Base-by-base conservation (phyloP, 202 grass and related monocot species). In the Panicum hallii region DNA sequence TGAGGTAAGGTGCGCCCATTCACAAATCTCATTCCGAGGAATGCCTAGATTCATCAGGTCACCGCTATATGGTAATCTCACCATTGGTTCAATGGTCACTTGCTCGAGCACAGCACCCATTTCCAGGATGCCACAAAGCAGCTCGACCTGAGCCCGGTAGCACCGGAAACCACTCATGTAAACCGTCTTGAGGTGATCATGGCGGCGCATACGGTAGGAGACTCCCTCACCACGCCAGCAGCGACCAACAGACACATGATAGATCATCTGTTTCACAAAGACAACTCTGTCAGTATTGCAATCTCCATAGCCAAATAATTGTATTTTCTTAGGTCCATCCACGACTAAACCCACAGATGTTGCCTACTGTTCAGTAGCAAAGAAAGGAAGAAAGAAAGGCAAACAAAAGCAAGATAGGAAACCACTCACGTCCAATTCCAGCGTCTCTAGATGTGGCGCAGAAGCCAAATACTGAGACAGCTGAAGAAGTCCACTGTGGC, bases 361-460 rank as follows among this genome's bases (percentile, higher is more conserved):
- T 38, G 64, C 1, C 34, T 67, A n/a, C 16, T n/a, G 38, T 43
- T 68, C 22, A 2, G 22, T 11, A 28, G 3, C 11, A 30, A 62
- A 62, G 11, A 62, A 12, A 30, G 23, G 0, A 61, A 26, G 11
- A 13, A 62, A 61, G 22, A 7, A 26, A 28, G 58, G 30, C 11
- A 62, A 62, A 62, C 23, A 61, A 4, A 61, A 82, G 41, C n/a
- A 75, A 42, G 53, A 26, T 9, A 41, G 64, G 26, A 81, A 6
- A 16, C 22, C 22, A 85, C 83, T 85, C 43, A 85, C 83, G 45
- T 86, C 68, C 60, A 80, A n/a, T 64, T 74, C 46, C 11, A 86
- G 9, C 0, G 26, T 36, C 58, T 86, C 77, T 9, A 80, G 48
- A 1, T 72, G 77, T 4, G 58, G 84, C 11, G 23, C 40, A 36